phyloP scores from a whole-genome alignment of 2,329 filamentous ascomycete genomes.

The Cucurbitaria berberidis region DNA sequence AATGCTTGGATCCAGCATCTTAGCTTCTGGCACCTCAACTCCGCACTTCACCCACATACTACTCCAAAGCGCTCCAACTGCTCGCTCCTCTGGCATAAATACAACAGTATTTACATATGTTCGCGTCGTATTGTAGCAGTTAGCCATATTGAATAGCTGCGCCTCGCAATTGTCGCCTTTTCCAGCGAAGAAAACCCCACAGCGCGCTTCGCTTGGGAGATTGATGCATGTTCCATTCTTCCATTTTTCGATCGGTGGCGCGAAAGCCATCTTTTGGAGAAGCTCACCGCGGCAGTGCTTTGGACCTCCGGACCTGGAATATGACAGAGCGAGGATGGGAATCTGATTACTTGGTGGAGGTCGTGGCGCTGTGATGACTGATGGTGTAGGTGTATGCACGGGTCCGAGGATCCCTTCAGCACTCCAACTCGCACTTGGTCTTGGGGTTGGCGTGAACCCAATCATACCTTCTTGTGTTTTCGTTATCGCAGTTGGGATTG shows the following conservation, averaged over 20 bases:
- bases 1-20: constrained; percentile 37
- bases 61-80: constrained; percentile 41
- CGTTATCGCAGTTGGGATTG: constrained; percentile 18
- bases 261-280: constrained; percentile 32
- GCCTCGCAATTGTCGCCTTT: constrained; percentile 47
- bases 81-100: constrained; percentile 45
- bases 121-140: constrained; percentile 36
- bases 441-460: constrained; percentile 25
- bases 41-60: constrained; percentile 46
- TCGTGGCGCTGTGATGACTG: constrained; percentile 9
- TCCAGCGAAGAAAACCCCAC: constrained; percentile 42
- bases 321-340: constrained; percentile 42
- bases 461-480: constrained; percentile 33
- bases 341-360: constrained; percentile 23
- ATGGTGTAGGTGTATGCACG: constrained; percentile 18
- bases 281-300: constrained; percentile 45
- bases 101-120: constrained; percentile 44
- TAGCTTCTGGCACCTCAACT: constrained; percentile 36
- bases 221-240: constrained; percentile 43
- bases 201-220: constrained; percentile 39
- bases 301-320: constrained; percentile 41
- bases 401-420: constrained; percentile 36
- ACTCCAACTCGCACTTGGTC: constrained; percentile 18
- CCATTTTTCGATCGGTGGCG: constrained; percentile 31
- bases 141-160: constrained; percentile 37